A percentile compares a stretch with the other conserved stretches of the same genome.
These are phyloP conservation scores for Phytophthora meadii DNA, from an alignment of 352 stramenopile genomes.

Conservation along the genomic window DNA sequence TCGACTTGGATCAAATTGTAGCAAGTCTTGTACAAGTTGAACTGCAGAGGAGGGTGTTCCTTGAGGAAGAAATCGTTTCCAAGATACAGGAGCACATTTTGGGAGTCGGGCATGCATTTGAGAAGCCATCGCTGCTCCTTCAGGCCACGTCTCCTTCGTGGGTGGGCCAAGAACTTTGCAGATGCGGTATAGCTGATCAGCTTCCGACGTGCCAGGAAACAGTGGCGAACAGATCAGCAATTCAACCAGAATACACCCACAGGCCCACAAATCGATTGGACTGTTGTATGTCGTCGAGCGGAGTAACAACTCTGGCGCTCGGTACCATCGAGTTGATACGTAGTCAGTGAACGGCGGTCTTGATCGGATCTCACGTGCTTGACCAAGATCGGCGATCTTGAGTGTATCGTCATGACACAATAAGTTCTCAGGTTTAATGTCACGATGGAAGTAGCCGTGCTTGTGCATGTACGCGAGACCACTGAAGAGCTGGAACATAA, in stretches of 20 bases:
- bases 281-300: constrained; percentile 78
- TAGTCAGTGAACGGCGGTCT: constrained; percentile 78
- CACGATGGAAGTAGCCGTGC: constrained; percentile 84
- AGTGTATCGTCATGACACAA: constrained; percentile 67
- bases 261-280: constrained; percentile 85
- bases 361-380: constrained; percentile 78
- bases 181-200: constrained; percentile 97
- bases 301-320: constrained; percentile 74
- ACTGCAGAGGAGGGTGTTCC: constrained; percentile 70
- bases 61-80: constrained; percentile 75
- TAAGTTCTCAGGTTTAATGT: constrained; percentile 86
- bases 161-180: constrained; percentile 92
- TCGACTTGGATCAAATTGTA: constrained; percentile 93
- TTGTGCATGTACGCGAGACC: constrained; percentile 86
- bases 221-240: constrained; percentile 72
- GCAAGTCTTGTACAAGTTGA: constrained; percentile 88
- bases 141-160: constrained; percentile 90
- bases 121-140: constrained; percentile 88
- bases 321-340: constrained; percentile 82
- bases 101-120: constrained; percentile 94
- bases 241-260: constrained; percentile 85
- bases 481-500: constrained; percentile 83
- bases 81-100: constrained; percentile 78
- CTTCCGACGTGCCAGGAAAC: constrained; percentile 91
- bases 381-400: constrained; percentile 79